Conservation (phyloP, 179 eudicot species). For the Spergularia azorica region DNA sequence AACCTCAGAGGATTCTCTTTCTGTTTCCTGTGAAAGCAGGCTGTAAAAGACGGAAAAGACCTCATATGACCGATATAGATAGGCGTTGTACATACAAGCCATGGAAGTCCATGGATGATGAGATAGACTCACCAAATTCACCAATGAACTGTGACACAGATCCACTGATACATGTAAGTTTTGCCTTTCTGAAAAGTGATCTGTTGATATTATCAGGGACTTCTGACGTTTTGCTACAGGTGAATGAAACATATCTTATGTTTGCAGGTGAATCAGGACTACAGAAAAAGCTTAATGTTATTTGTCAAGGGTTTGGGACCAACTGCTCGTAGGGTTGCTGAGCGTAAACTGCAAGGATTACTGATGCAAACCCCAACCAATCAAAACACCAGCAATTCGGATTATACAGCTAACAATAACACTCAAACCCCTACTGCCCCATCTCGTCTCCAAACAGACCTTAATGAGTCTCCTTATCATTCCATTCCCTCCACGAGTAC, state of each 20-base stretch:
- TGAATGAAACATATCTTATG: constrained; percentile 1
- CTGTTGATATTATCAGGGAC: neutral
- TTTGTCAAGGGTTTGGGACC: constrained; percentile 75
- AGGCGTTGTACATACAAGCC: constrained; percentile 52
- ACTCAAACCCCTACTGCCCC: constrained; percentile 16
- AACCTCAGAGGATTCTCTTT: neutral
- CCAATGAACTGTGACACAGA: constrained; percentile 19
- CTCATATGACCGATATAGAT: constrained; percentile 27
- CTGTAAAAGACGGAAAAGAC: constrained; percentile 29
- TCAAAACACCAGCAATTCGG: neutral
- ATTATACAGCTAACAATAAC: neutral
- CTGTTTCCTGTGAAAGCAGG: constrained; percentile 34
- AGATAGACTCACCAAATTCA: constrained; percentile 27
- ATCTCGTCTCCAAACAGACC: constrained; percentile 12
- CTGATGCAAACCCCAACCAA: constrained; percentile 4
- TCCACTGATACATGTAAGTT: constrained; percentile 40
- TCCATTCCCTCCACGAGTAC: neutral
- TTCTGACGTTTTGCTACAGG: neutral
- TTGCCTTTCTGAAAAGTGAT: neutral
- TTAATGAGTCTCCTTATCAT: neutral
- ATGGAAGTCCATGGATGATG: constrained; percentile 25
- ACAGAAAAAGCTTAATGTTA: constrained; percentile 62
- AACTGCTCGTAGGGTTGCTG: constrained; percentile 68
- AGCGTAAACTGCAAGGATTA: constrained; percentile 47
- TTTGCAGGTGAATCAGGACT: constrained; percentile 43